Evolutionary conservation across 139 green algal species (phyloP).

Genomic region (Chlamydomonas urium): DNA sequence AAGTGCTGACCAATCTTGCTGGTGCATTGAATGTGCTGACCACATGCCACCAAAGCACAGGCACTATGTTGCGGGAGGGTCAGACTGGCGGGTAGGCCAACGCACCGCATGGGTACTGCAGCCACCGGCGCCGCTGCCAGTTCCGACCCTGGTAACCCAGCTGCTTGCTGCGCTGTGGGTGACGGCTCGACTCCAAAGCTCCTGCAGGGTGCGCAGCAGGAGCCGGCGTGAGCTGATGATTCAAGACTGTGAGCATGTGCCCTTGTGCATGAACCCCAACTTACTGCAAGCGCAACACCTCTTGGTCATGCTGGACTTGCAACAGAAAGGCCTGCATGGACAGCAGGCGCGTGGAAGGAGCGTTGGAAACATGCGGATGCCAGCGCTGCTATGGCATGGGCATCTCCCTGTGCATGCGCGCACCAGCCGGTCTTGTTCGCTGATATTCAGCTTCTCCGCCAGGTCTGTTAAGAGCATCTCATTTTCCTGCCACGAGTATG

Average conservation of each 20-base stretch:
- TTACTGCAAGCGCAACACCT: background rate
- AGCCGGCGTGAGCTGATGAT: background rate
- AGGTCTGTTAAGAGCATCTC: conserved; percentile 1
- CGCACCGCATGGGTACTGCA: no score
- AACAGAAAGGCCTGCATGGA: background rate
- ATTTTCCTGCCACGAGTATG: background rate
- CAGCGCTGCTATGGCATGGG: background rate
- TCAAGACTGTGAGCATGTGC: background rate
- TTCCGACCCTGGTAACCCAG: no score
- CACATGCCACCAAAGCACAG: no score
- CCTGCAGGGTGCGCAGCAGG: no score
- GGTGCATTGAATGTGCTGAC: no score
- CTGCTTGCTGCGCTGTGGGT: no score
- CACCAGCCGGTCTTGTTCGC: background rate
- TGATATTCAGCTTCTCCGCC: background rate
- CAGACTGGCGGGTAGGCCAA: background rate
- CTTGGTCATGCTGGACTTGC: background rate
- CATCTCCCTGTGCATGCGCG: background rate
- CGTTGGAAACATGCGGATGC: background rate
- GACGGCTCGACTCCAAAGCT: background rate
- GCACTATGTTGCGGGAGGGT: no score
- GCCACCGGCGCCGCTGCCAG: no score
- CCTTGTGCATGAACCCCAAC: background rate
- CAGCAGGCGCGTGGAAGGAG: background rate
- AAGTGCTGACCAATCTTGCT: no score